These are phyloP conservation scores for Tetrapyrgos nigripes DNA, from an alignment of 1,284 basidiomycete genomes.

Conservation along the genomic window DNA sequence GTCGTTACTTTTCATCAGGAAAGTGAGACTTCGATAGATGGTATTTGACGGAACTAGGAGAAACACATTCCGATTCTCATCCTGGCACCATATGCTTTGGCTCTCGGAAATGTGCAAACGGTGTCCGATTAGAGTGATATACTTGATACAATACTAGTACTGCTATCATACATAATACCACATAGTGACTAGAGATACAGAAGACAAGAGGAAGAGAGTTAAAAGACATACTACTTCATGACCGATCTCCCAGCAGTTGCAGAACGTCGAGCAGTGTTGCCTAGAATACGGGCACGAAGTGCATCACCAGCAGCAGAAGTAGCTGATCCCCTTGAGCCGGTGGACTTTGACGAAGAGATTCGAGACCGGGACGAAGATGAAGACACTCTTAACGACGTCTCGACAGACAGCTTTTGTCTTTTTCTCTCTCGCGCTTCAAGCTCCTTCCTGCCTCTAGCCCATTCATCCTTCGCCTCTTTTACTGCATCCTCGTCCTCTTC, in stretches of 20 bases:
- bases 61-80: too few relatives aligned
- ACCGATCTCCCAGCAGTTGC: constrained; percentile 9
- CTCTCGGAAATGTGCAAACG: too few relatives aligned
- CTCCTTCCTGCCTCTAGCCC: constrained; percentile 57
- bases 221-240: neutral
- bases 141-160: neutral
- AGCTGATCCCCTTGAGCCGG: constrained; percentile 16
- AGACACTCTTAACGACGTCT: constrained; percentile 28
- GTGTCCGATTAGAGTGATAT: too few relatives aligned
- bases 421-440: constrained; percentile 50
- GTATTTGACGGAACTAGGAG: too few relatives aligned
- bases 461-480: constrained; percentile 66
- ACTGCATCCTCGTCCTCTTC: constrained; percentile 63
- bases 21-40: neutral
- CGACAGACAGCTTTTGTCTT: constrained; percentile 50
- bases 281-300: constrained; percentile 62
- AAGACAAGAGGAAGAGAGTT: neutral
- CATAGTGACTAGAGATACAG: neutral
- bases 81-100: too few relatives aligned
- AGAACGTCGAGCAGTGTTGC: constrained; percentile 55
- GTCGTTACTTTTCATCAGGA: constrained; percentile 37
- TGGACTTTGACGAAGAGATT: constrained; percentile 14
- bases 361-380: constrained; percentile 21
- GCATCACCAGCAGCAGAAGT: constrained; percentile 35
- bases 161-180: neutral